Base-by-base conservation (phyloP, 2,329 filamentous ascomycete species). In the Colletotrichum incanum region DNA sequence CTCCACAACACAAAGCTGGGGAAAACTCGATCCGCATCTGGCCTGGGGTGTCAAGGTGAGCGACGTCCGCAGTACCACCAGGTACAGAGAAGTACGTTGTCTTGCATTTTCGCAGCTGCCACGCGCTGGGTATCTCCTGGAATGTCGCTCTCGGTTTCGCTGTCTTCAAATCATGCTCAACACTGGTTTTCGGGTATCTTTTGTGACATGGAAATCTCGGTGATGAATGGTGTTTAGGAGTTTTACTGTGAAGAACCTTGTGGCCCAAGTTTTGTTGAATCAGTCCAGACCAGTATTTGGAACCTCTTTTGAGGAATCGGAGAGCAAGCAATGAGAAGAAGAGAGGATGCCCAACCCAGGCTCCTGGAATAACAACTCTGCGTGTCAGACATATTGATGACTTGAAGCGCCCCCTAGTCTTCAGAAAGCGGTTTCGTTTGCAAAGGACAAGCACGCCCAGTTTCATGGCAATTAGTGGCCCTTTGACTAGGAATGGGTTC, bases 1-100 rank as follows among this genome's bases (percentile, higher is more conserved):
- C 69, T 60, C 69, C 69, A 72, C 59, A 58, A 55, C 60, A 72
- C 54, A 31, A 69, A 37, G 39, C 65, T 59, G 70, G 70, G 63
- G 65, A 28, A 65, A 70, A 62, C 68, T 67, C 56, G 50, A 62
- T 67, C 55, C 68, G 39, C 41, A 49, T 49, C 16, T 59, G 50
- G 58, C 31, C 31, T 11, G 18, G n/a, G 23, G n/a, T 7, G 3
- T 28, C 2, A 12, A 61, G 39, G 23, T 23, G 34, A 58, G n/a
- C 34, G 23, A 58, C 54, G 54, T 37, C 14, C 28, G 31, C 31
- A n/a, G 43, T 49, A 49, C n/a, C 20, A 14, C n/a, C 11, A 49
- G 23, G 23, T 6, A 28, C n/a, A 43, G 14, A 50, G 34, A 56
- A 28, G 41, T 56, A 58, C 59, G 49, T 41, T 41, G 20, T 65